Conservation (phyloP, 208 protist genomes). For the Kentomonas sorsogonicus region DNA sequence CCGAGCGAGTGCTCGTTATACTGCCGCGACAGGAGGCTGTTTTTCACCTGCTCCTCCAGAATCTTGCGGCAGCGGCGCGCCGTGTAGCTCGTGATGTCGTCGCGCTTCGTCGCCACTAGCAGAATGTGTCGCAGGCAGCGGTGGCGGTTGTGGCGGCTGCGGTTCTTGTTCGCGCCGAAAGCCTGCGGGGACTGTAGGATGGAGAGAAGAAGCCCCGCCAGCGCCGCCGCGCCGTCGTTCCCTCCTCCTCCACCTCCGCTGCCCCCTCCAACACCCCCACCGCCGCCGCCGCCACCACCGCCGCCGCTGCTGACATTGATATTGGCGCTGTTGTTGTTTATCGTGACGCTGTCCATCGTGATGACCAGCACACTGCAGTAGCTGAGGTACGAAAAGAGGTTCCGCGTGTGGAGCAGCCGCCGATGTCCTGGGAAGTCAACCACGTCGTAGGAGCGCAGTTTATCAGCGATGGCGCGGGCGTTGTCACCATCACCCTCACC, state of each 20-base stretch:
- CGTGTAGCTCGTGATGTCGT: conserved; percentile 80
- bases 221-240: conserved; percentile 55
- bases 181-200: conserved; percentile 66
- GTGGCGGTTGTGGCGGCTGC: too few relatives aligned
- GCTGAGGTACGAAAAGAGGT: conserved; percentile 33
- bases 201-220: conserved; percentile 61
- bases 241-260: too few relatives aligned
- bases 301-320: too few relatives aligned
- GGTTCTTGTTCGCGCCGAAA: conserved; percentile 47
- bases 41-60: conserved; percentile 60
- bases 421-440: conserved; percentile 80
- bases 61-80: conserved; percentile 65
- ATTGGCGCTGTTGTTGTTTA: conserved; percentile 70
- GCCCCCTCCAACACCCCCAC: too few relatives aligned
- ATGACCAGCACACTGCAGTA: conserved; percentile 58
- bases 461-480: too few relatives aligned
- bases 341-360: conserved; percentile 65
- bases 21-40: conserved; percentile 32
- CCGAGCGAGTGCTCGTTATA: too few relatives aligned
- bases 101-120: conserved; percentile 77
- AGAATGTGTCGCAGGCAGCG: too few relatives aligned
- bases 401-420: conserved; percentile 50
- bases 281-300: too few relatives aligned
- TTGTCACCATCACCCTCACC: conserved; percentile 2
- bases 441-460: too few relatives aligned